Evolutionary conservation across 768 basidiomycete species (phyloP), one percentile per base, ranked within the genome.

Genomic region (Russula vinacea): DNA sequence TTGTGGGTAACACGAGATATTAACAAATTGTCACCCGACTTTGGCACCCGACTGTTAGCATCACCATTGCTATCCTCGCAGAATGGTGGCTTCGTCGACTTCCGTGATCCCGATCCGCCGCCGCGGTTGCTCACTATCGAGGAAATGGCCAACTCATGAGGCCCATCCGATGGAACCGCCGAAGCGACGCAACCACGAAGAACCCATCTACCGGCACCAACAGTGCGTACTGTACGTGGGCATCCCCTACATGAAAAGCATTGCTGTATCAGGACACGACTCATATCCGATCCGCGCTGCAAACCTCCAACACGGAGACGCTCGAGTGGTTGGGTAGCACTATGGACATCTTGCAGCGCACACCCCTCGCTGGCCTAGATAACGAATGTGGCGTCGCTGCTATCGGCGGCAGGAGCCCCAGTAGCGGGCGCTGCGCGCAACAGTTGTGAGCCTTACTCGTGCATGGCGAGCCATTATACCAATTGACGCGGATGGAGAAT

Each of bases 51-150:
- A 29, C 29, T 29, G 29, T 29, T 2, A 29, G 5, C 5, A 5
- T 29, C 29, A 29, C 29, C 29, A 29, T 29, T 29, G 29, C 29
- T 29, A 29, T 64, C 53, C 24, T 22, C 63, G 11, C 63, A 58
- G n/a, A 52, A 32, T 13, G n/a, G 35, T 74, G 64, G 74, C 60
- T 69, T 71, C 14, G 70, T 75, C 29, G 86, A 90, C 24, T 83
- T 94, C 70, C 83, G 89, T 26, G 92, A 95, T 74, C 92, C 93
- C 0, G 85, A 86, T 57, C 89, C 91, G 1, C 92, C 92, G n/a
- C 78, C 77, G 0, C 78, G 79, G 14, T 78, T 92, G 5, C 76
- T 78, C 49, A 75, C 83, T 3, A 84, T 89, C 58, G 80, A 84
- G 60, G 84, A 89, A 73, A 79, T 78, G 52, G 67, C 74, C 17